Percentiles rank a stretch among this genome's conserved stretches.
phyloP scores from a whole-genome alignment of 108 stramenopile genomes.

The Ochromonas danica region DNA sequence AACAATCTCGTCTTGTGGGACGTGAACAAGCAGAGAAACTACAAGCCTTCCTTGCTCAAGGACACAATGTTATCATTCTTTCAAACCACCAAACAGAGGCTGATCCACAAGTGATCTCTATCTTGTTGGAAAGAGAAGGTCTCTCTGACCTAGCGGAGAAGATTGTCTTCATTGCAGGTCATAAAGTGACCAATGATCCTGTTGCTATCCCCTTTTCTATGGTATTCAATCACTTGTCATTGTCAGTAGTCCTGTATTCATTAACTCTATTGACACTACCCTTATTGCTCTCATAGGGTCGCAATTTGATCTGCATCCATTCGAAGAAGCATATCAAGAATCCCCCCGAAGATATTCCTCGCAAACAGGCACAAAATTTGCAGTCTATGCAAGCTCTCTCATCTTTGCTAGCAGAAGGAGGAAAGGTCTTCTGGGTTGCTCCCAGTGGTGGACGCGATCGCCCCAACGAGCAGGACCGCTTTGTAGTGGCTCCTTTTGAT shows the following conservation, averaged over 20 bases:
- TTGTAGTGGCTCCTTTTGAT: constrained; percentile 86
- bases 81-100: constrained; percentile 95
- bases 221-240: constrained; percentile 85
- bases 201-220: constrained; percentile 90
- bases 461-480: constrained; percentile 70
- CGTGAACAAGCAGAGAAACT: constrained; percentile 70
- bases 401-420: constrained; percentile 58
- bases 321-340: constrained; percentile 94
- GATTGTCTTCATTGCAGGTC: constrained; percentile 83
- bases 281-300: constrained; percentile 7
- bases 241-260: not conserved
- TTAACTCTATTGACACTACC: constrained; percentile 24
- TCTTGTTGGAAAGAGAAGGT: constrained; percentile 65
- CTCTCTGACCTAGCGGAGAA: constrained; percentile 63
- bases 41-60: constrained; percentile 62
- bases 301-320: constrained; percentile 61
- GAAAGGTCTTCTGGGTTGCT: constrained; percentile 89
- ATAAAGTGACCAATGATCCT: constrained; percentile 88
- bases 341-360: constrained; percentile 60
- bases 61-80: constrained; percentile 87
- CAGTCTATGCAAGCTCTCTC: constrained; percentile 47
- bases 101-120: constrained; percentile 75
- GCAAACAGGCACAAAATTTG: constrained; percentile 8
- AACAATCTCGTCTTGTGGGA: constrained; percentile 68
- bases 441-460: constrained; percentile 89